These are phyloP conservation scores for Hanseniaspora hatyaiensis DNA, from an alignment of 805 yeast species.

Conservation along the genomic window DNA sequence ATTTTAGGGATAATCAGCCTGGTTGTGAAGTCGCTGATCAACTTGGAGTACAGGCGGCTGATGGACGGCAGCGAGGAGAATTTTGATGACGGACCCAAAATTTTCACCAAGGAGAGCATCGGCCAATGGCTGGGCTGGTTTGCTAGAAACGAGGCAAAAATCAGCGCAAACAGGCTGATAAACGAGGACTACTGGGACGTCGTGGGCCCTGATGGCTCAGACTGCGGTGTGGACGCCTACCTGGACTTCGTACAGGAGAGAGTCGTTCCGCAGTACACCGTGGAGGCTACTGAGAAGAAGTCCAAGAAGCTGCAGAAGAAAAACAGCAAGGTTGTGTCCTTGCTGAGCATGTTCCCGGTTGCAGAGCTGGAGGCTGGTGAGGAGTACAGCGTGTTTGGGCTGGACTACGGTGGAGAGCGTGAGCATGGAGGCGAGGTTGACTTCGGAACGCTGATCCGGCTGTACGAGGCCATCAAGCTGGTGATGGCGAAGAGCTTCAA, in stretches of 20 bases:
- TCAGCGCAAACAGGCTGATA: background rate
- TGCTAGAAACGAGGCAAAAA: background rate
- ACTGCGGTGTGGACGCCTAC: background rate
- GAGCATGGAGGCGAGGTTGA: background rate
- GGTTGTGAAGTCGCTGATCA: background rate
- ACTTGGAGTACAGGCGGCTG: background rate
- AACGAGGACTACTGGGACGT: constrained; percentile 7
- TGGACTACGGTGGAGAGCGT: background rate
- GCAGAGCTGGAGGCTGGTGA: background rate
- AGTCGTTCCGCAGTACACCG: background rate
- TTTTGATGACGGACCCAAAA: constrained; percentile 10
- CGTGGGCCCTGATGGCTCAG: background rate
- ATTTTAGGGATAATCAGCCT: background rate
- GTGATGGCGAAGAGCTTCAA: background rate
- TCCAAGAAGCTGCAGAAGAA: constrained; percentile 4
- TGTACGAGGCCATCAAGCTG: background rate
- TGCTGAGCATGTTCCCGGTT: constrained; percentile 4
- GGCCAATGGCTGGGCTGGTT: background rate
- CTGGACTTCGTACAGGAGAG: constrained; percentile 5
- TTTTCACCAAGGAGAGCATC: background rate
- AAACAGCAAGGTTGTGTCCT: background rate
- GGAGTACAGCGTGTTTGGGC: background rate
- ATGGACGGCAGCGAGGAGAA: background rate
- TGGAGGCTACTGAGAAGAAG: constrained; percentile 1
- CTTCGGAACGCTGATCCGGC: background rate